Base-by-base conservation (phyloP, 306 rosid genomes). In the Sechiopsis laciniata region DNA sequence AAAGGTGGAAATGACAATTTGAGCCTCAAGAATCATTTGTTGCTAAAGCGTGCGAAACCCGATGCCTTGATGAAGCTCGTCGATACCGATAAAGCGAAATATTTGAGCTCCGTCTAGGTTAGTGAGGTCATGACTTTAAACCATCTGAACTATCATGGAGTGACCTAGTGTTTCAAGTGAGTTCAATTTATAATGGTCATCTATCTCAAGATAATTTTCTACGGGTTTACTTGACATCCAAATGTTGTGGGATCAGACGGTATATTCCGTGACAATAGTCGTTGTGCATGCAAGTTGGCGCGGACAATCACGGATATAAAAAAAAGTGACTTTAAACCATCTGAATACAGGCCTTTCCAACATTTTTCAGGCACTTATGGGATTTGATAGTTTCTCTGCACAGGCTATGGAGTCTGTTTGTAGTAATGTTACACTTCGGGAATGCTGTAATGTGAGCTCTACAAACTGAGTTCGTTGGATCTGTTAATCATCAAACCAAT, bases 271-370 rank as follows among this genome's bases (percentile, higher is more conserved):
- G 5, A 32, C 5, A 3, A 32, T 3, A 2, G 37, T 32, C 37
- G 37, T 1, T 32, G 37, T 32, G 37, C 37, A 3, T 4, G 37
- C 37, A 32, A 32, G 37, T 32, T 32, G 37, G 5, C 37, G 2
- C 5, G 37, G 29, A 32, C 37, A 32, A 4, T 2, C 37, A 32
- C 37, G 5, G 0, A 32, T 32, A 32, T 32, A 32, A 32, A 32
- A 26, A 26, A 26, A 26, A 26, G 79, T 85, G 95, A 85, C 92
- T n/a, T 74, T 91, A 73, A 78, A 80, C 53, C 75, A 76, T 64
- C 87, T 91, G 77, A 85, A 81, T 83, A 83, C 77, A 48, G 74
- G 55, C 61, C 99, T 94, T 58, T 97, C 99, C 19, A 71, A 63
- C n/a, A 87, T 89, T 53, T 94, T 94, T 81, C 81, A 78, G 76